Base-by-base conservation (phyloP, 768 basidiomycete genomes). In the Saitozyma sp. region DNA sequence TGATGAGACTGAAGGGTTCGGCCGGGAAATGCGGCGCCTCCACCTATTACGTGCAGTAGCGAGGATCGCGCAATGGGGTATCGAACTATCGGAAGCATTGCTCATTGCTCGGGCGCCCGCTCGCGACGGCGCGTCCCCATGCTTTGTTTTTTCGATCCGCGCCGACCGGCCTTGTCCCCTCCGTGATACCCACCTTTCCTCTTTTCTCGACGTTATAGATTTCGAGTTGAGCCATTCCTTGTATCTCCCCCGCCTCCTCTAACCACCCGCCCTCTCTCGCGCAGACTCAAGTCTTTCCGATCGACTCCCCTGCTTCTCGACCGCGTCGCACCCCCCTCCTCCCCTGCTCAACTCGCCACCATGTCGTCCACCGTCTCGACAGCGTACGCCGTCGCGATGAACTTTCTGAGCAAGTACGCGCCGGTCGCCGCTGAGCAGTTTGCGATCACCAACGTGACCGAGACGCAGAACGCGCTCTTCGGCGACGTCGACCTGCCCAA, bases 381-480 rank as follows among this genome's bases (percentile, higher is more conserved):
- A n/a, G n/a, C n/a, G n/a, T n/a, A n/a, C n/a, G 50, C 68, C 19
- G 51, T 66, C 38, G 65, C 71, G 14, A 65, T 66, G 65, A 59
- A 76, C 40, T 58, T 66, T 45, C 14, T 76, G 50, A 53, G 69
- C 50, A 74, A 76, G 55, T 71, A 73, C 58, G 68, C 70, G 19
- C 77, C 77, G 8, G 62, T 71, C 45, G 58, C 77, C 13, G 72
- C 75, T 11, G 67, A 75, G 40, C 75, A 77, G 17, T 67, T 78
- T 56, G 64, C 62, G 5, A 58, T 64, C 67, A 92, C 91, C 45
- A 93, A 87, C 70, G 91, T 90, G 9, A 95, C 85, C 87, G 89
- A 77, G 88, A 75, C 94, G 89, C 81, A 94, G 89, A 91, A 94
- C 90, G 57, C 56, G 54, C 58, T 81, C 13, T 81, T 80, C 60